Conservation (phyloP, 768 basidiomycete genomes). For the Boletus sp. region DNA sequence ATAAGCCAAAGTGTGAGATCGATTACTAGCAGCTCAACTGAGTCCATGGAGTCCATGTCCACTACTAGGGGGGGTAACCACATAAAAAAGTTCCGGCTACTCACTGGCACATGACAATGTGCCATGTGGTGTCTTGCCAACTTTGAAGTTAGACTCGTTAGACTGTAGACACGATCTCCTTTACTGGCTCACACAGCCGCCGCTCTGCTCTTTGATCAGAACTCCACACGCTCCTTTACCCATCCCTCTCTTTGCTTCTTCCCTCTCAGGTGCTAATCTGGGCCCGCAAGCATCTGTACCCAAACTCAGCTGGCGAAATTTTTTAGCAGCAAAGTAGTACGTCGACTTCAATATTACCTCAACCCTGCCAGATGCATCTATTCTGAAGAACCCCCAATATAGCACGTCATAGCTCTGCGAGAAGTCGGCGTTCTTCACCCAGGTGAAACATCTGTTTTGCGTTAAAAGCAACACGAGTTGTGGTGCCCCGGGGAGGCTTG, state of each 20-base stretch:
- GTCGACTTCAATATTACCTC: background rate
- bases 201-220: background rate
- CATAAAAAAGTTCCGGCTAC: too few relatives aligned
- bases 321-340: background rate
- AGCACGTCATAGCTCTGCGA: background rate
- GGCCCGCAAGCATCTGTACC: background rate
- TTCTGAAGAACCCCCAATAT: background rate
- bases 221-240: constrained; percentile 8
- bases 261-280: background rate
- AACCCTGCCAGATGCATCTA: background rate
- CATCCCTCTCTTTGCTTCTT: background rate
- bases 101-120: too few relatives aligned
- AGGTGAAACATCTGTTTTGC: constrained; percentile 15
- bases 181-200: background rate
- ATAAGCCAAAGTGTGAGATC: too few relatives aligned
- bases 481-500: background rate
- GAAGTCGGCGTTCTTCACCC: background rate
- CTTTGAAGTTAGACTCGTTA: too few relatives aligned
- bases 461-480: background rate
- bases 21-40: too few relatives aligned
- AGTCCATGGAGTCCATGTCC: too few relatives aligned
- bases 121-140: too few relatives aligned
- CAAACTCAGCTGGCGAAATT: background rate
- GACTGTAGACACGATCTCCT: too few relatives aligned
- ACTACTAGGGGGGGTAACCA: too few relatives aligned